These are phyloP conservation scores for Ballota nigra DNA, from an alignment of 257 asterid genomes.

Conservation along the genomic window DNA sequence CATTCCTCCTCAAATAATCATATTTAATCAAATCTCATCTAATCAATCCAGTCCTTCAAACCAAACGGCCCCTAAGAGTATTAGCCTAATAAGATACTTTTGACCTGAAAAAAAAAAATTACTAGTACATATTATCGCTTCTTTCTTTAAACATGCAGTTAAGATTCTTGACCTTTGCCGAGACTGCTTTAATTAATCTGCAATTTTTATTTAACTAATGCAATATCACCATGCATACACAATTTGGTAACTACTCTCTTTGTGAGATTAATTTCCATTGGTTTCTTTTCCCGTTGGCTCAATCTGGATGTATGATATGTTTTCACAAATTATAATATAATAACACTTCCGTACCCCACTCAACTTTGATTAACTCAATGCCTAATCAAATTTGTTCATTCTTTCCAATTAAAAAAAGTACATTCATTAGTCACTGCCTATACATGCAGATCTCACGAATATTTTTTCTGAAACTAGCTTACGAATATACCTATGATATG, in stretches of 20 bases:
- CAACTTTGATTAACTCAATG: background rate
- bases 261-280: background rate
- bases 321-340: background rate
- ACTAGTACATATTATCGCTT: background rate
- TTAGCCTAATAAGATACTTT: no score
- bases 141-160: background rate
- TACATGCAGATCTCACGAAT: background rate
- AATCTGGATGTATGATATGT: background rate
- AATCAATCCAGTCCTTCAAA: no score
- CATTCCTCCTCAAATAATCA: no score
- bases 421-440: background rate
- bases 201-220: background rate
- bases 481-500: background rate
- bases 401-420: background rate
- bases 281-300: background rate
- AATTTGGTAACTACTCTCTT: background rate
- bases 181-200: background rate
- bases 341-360: background rate
- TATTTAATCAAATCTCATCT: no score
- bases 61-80: no score
- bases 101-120: no score
- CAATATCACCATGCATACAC: background rate
- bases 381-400: background rate
- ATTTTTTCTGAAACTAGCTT: no score
- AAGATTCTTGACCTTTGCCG: background rate